Base-by-base conservation (phyloP, 108 stramenopile species). In the Nannochloropsis gaditana region DNA sequence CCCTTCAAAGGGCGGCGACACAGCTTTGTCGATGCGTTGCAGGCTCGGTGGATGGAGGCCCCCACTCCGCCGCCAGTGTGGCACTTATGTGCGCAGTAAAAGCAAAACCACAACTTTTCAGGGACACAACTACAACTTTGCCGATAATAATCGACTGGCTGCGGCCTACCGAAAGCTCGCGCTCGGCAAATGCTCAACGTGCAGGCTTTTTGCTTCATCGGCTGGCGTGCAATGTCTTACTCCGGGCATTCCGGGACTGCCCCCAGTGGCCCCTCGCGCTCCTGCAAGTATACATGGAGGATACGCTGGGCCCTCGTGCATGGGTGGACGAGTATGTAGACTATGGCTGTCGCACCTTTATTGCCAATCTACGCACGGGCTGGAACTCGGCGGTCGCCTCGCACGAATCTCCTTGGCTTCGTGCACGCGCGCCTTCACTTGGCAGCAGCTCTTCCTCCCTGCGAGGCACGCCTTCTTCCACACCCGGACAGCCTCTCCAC, bases 11-110 rank as follows among this genome's bases (percentile, higher is more conserved):
- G 59, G 8, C 59, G 15, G 59, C 59, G n/a, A 73, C n/a, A 73
- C 59, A 73, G 59, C 59, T 73, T 73, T 73, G 59, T 73, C 59
- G n/a, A 73, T n/a, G 59, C 59, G 59, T 73, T n/a, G 59, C 59
- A 15, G 3, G 59, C 59, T 15, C 59, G 19, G 59, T n/a, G 19
- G 59, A 73, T 2, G 59, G n/a, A n/a, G 59, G 2, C 59, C 59
- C 59, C 59, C n/a, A 73, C n/a, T 15, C 59, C 19, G 59, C 59
- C 59, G 59, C 59, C 59, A 73, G 59, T 6, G 19, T 73, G 19
- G 59, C 59, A 4, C 59, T 73, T 2, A 73, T 73, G 59, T 73
- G 59, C 59, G 59, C 59, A 15, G 59, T 73, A 3, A 73, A 73
- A n/a, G 59, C 59, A 15, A 73, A 73, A n/a, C 59, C 59, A 15